A percentile compares a stretch with the other conserved stretches of the same genome.
Evolutionary conservation across 2,329 filamentous ascomycete species (phyloP).

Genomic region (Neonectria coccinea): DNA sequence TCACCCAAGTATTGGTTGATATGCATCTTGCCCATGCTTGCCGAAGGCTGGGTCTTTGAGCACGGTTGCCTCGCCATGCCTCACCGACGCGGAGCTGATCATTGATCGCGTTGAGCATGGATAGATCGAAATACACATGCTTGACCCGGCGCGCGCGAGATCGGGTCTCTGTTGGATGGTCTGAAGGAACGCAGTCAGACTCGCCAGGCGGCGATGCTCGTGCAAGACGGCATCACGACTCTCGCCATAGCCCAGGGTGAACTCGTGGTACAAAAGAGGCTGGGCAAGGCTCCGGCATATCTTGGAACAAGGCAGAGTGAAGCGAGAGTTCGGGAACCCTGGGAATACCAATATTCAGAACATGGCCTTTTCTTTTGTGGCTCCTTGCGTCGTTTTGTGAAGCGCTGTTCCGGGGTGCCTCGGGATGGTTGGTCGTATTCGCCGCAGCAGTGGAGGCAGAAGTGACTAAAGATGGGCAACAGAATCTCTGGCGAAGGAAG

Average conservation of each 20-base stretch:
- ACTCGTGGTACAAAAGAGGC: constrained; percentile 34
- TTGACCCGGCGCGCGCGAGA: constrained; percentile 26
- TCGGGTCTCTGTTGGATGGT: constrained; percentile 14
- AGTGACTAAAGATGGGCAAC: constrained; percentile 26
- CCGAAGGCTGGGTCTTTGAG: background rate
- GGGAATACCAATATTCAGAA: constrained; percentile 9
- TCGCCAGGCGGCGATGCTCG: background rate
- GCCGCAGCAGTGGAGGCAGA: constrained; percentile 31
- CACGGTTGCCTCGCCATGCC: background rate
- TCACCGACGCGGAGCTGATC: too few relatives aligned
- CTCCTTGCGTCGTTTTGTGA: background rate
- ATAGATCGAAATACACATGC: background rate
- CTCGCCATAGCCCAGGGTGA: constrained; percentile 18
- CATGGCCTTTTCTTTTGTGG: background rate
- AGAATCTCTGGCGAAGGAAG: constrained; percentile 23
- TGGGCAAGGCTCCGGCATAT: constrained; percentile 20
- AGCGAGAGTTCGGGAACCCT: constrained; percentile 13
- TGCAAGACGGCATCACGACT: background rate
- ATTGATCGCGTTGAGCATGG: too few relatives aligned
- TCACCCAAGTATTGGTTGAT: background rate
- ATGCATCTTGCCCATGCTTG: constrained; percentile 8
- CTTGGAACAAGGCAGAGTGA: constrained; percentile 29
- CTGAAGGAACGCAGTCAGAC: constrained; percentile 25
- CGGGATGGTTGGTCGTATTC: constrained; percentile 17
- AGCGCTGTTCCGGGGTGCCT: background rate